Conservation (phyloP, 2,329 filamentous ascomycete genomes). For the Apiospora marii region DNA sequence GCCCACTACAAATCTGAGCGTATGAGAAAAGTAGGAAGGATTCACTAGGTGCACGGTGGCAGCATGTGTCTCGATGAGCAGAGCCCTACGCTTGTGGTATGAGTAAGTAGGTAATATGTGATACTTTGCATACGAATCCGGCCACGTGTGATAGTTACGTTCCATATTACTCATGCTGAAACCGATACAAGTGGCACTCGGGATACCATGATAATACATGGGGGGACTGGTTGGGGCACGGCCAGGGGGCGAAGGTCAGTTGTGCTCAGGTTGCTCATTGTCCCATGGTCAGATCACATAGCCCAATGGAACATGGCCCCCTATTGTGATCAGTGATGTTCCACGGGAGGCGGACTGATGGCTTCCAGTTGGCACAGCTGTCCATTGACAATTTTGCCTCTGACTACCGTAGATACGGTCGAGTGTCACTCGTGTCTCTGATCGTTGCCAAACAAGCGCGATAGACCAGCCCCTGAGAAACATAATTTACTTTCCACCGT, state of each 20-base stretch:
- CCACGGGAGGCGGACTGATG: not conserved
- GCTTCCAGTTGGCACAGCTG: not conserved
- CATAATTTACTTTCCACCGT: too few species aligned
- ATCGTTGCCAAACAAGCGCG: too few species aligned
- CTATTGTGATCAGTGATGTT: not conserved
- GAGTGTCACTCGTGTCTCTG: not conserved
- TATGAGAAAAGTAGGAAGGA: too few species aligned
- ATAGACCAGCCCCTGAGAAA: too few species aligned
- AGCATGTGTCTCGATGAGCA: not conserved
- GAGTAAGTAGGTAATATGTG: not conserved
- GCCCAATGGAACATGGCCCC: too few species aligned
- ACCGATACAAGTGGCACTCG: not conserved
- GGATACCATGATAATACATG: not conserved
- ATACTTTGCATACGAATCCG: not conserved
- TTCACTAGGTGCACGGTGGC: too few species aligned
- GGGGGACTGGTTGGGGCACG: not conserved
- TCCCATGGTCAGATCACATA: not conserved
- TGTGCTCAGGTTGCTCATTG: not conserved
- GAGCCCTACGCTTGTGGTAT: not conserved
- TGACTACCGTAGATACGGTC: not conserved
- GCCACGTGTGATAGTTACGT: not conserved
- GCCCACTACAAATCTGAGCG: too few species aligned
- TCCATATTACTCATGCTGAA: not conserved
- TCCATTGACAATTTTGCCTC: not conserved
- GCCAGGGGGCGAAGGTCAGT: not conserved